phyloP scores from a whole-genome alignment of 305 asterid species.

The Fraxinus ornus region DNA sequence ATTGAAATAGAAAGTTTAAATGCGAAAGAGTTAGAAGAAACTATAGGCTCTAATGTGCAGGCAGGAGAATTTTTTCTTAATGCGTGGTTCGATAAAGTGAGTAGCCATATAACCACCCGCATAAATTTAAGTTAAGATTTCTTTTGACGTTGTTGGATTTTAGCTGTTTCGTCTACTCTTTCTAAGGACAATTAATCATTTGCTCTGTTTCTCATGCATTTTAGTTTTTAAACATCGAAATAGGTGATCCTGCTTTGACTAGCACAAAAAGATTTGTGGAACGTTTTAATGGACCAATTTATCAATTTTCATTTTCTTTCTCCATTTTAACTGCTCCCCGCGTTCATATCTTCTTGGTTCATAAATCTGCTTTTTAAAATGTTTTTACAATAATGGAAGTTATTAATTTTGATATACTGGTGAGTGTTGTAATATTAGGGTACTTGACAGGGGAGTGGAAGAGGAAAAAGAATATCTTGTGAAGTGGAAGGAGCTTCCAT shows the following conservation, averaged over 20 bases:
- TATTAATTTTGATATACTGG: conserved; percentile 14
- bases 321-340: background rate
- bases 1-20: background rate
- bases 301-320: background rate
- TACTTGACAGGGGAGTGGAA: conserved; percentile 55
- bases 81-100: background rate
- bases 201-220: background rate
- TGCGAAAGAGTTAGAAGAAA: background rate
- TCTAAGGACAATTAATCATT: background rate
- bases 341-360: background rate
- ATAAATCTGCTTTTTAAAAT: background rate
- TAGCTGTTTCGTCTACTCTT: background rate
- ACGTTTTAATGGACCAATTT: background rate
- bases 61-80: background rate
- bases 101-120: background rate
- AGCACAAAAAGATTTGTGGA: background rate
- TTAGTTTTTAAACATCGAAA: background rate
- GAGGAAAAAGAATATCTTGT: conserved; percentile 86
- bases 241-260: background rate
- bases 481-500: conserved; percentile 96
- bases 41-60: background rate
- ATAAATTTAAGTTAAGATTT: background rate
- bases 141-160: background rate
- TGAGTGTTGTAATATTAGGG: conserved; percentile 27
- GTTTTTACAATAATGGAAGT: background rate